Evolutionary conservation across 2,329 filamentous ascomycete species (phyloP).

Genomic region (Thelonectria blattea): DNA sequence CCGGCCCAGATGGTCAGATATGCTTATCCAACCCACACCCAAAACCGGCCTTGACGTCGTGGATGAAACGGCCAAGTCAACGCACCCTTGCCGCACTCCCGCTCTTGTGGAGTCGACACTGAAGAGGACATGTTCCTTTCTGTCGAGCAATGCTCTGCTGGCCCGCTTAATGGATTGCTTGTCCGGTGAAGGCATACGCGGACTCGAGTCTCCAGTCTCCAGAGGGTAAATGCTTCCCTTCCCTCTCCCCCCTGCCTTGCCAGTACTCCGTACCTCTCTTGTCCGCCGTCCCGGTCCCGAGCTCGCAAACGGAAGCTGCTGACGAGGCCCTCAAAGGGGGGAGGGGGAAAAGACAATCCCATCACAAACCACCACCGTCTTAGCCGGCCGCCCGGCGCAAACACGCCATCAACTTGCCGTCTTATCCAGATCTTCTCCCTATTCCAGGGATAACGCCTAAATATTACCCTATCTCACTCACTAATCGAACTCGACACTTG

Average conservation of each 20-base stretch:
- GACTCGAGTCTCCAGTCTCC: too few relatives aligned
- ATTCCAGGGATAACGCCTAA: conserved; percentile 17
- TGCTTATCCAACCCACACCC: conserved; percentile 35
- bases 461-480: conserved; percentile 23
- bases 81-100: conserved; percentile 5
- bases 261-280: too few relatives aligned
- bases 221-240: too few relatives aligned
- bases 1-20: conserved; percentile 37
- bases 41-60: conserved; percentile 12
- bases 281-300: too few relatives aligned
- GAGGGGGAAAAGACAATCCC: conserved; percentile 5
- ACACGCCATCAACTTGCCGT: conserved; percentile 36
- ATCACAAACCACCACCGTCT: conserved; percentile 8
- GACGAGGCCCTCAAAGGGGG: conserved; percentile 14
- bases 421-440: conserved; percentile 37
- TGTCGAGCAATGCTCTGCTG: too few relatives aligned
- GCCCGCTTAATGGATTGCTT: too few relatives aligned
- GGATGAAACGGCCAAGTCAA: conserved; percentile 20
- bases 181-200: too few relatives aligned
- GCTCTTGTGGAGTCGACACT: neutral
- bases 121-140: neutral
- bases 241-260: too few relatives aligned
- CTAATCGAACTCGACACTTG: conserved; percentile 19
- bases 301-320: conserved; percentile 5
- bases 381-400: conserved; percentile 30